Conservation (phyloP, 805 yeast species). For the Candida xiaguanensis region DNA sequence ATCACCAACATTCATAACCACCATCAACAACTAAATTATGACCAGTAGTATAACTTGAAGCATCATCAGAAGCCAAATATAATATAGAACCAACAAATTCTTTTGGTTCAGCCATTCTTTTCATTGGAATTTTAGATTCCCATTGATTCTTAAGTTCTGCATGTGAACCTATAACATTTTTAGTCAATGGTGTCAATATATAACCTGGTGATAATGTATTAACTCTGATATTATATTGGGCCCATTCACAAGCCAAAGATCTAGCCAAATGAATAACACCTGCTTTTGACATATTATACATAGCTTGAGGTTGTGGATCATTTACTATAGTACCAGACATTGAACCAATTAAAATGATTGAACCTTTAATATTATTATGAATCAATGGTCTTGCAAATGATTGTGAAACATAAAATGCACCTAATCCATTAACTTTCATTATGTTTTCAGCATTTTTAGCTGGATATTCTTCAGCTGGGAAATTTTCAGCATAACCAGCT, state of each 20-base stretch:
- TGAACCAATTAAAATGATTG: slow-evolving; percentile 69
- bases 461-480: slow-evolving; percentile 74
- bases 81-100: slow-evolving; percentile 77
- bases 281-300: slow-evolving; percentile 83
- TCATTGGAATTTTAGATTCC: slow-evolving; percentile 71
- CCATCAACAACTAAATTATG: slow-evolving; percentile 82
- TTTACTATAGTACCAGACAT: slow-evolving; percentile 77
- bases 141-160: slow-evolving; percentile 64
- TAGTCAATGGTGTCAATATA: slow-evolving; percentile 74
- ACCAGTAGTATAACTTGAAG: slow-evolving; percentile 80
- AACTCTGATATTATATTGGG: slow-evolving; percentile 69
- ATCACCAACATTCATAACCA: slow-evolving; percentile 85
- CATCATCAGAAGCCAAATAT: slow-evolving; percentile 67
- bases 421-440: slow-evolving; percentile 69
- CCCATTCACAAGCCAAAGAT: slow-evolving; percentile 81
- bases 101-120: slow-evolving; percentile 81
- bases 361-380: slow-evolving; percentile 51
- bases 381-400: slow-evolving; percentile 68
- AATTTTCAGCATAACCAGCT: slow-evolving; percentile 85
- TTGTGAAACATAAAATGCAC: slow-evolving; percentile 72
- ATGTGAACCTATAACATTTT: slow-evolving; percentile 60
- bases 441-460: slow-evolving; percentile 64
- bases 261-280: slow-evolving; percentile 79
- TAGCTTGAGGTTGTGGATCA: slow-evolving; percentile 76
- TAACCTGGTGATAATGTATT: slow-evolving; percentile 80